Evolutionary conservation across 352 stramenopile genomes (phyloP).

Genomic region (Phytopythium chamaehyphon): DNA sequence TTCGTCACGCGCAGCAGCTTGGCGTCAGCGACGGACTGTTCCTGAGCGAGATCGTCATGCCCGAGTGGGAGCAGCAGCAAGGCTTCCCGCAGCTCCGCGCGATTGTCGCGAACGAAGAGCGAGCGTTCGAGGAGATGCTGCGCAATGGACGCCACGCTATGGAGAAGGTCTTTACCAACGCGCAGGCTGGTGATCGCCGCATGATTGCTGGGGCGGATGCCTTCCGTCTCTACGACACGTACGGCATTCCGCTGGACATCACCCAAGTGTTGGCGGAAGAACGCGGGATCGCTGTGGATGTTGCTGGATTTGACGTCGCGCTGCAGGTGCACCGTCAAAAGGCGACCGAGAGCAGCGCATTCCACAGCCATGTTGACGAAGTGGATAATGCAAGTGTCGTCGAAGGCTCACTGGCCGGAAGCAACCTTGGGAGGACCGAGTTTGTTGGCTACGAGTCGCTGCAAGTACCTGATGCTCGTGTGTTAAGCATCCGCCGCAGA

Average conservation of each 20-base stretch:
- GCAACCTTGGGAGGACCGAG: conserved; percentile 11
- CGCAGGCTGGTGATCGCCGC: conserved; percentile 7
- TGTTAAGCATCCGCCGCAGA: conserved; percentile 32
- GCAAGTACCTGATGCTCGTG: conserved; percentile 19
- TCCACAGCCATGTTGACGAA: conserved; percentile 16
- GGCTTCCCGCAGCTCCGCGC: conserved; percentile 59
- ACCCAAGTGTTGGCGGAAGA: conserved; percentile 64
- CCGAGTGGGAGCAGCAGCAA: conserved; percentile 27
- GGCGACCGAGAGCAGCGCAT: conserved; percentile 38
- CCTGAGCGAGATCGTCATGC: conserved; percentile 44
- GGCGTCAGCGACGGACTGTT: conserved; percentile 43
- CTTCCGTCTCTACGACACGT: conserved; percentile 75
- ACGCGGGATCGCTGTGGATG: conserved; percentile 52
- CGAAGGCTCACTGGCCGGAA: not conserved
- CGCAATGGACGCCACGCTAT: conserved; percentile 49
- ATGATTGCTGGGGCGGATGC: conserved; percentile 46
- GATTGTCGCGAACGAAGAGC: conserved; percentile 70
- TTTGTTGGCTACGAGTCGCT: conserved; percentile 68
- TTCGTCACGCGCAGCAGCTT: conserved; percentile 63
- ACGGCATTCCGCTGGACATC: conserved; percentile 74
- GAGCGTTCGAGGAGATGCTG: conserved; percentile 72
- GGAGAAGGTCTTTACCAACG: conserved; percentile 47
- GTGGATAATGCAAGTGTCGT: not conserved
- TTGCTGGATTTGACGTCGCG: conserved; percentile 37
- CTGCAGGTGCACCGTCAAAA: conserved; percentile 50